Conservation (phyloP, 2,329 filamentous ascomycete genomes). For the Gyromitra esculenta region DNA sequence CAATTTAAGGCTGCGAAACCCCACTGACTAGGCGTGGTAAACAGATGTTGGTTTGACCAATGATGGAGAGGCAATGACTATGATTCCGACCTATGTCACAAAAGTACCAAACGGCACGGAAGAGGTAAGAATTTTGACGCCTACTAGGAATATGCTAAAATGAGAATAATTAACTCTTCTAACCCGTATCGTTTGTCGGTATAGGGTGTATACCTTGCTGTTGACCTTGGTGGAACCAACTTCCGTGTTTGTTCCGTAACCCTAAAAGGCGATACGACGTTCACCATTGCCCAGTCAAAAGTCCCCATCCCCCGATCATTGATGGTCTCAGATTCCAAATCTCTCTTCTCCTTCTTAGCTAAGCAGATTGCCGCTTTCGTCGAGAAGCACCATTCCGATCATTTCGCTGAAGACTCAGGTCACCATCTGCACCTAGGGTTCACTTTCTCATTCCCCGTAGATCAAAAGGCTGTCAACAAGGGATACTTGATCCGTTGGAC, state of each 20-base stretch:
- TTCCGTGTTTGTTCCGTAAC: conserved; percentile 96
- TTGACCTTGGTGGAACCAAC: conserved; percentile 98
- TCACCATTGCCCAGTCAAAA: conserved; percentile 92
- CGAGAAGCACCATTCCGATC: conserved; percentile 84
- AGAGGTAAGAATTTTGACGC: conserved; percentile 71
- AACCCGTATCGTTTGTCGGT: not conserved
- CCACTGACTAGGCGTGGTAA: conserved; percentile 47
- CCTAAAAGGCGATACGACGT: conserved; percentile 92
- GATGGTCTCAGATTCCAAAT: conserved; percentile 86
- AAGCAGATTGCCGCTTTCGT: conserved; percentile 92
- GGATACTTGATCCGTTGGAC: conserved; percentile 96
- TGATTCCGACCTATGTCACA: conserved; percentile 97
- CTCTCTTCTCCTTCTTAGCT: conserved; percentile 91
- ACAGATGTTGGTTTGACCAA: conserved; percentile 81
- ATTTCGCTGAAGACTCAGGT: conserved; percentile 69
- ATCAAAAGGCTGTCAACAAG: conserved; percentile 94
- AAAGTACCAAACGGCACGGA: conserved; percentile 96
- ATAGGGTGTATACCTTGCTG: conserved; percentile 93
- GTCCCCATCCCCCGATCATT: conserved; percentile 87
- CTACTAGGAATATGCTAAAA: not conserved
- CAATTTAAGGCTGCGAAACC: conserved; percentile 44
- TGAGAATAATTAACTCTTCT: conserved; percentile 5
- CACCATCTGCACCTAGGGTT: conserved; percentile 82
- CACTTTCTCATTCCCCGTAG: conserved; percentile 96
- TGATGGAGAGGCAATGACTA: conserved; percentile 83